Percentiles rank a stretch among this genome's conserved stretches.
phyloP scores from a whole-genome alignment of 345 rosid species.

The Heritiera fomes region DNA sequence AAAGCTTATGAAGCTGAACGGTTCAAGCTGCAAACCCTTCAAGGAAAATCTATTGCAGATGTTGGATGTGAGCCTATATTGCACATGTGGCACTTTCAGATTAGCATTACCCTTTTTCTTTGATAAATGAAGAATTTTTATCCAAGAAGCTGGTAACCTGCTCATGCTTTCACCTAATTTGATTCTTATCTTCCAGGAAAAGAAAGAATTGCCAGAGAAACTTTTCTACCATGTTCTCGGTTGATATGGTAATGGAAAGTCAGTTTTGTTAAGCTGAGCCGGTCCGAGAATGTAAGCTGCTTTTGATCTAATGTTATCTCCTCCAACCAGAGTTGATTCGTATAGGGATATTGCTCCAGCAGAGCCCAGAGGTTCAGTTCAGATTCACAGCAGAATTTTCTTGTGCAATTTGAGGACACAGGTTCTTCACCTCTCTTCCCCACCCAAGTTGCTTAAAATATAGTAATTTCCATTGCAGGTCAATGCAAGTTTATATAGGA shows the following conservation, averaged over 20 bases:
- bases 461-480: too few species aligned
- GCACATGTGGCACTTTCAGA: slow-evolving; percentile 99
- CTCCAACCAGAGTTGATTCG: neutral
- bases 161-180: slow-evolving; percentile 11
- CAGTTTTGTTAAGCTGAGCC: neutral
- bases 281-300: neutral
- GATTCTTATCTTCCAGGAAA: slow-evolving; percentile 49
- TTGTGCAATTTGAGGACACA: neutral
- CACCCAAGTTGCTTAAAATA: neutral
- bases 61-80: slow-evolving; percentile 95
- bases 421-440: neutral
- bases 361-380: neutral
- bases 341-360: neutral
- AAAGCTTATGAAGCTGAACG: slow-evolving; percentile 64
- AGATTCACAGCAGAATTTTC: neutral
- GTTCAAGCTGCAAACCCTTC: slow-evolving; percentile 58
- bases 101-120: slow-evolving; percentile 9
- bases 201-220: slow-evolving; percentile 65
- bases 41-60: slow-evolving; percentile 91
- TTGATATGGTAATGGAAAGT: slow-evolving; percentile 17
- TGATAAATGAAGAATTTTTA: neutral
- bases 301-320: neutral
- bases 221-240: slow-evolving; percentile 59
- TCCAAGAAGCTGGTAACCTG: neutral
- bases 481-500: neutral